Conservation (phyloP, 495 filamentous ascomycete species). For the Staphylotrichum tortipilum region DNA sequence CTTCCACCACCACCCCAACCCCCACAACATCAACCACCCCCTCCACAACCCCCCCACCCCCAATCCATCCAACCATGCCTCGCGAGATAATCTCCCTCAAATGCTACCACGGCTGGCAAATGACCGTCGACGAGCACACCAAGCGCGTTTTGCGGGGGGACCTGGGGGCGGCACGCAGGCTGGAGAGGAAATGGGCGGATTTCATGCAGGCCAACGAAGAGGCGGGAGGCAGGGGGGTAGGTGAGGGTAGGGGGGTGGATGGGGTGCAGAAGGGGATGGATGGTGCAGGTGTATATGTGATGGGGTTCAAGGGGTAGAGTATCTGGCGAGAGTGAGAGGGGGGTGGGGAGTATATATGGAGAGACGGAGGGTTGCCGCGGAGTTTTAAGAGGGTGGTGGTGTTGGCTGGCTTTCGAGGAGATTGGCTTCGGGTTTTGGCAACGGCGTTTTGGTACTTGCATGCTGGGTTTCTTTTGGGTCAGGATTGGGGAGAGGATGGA, state of each 20-base stretch:
- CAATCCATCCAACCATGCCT: not conserved
- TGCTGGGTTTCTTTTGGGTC: no score
- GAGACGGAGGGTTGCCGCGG: no score
- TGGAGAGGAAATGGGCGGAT: constrained; percentile 88
- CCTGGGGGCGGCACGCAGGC: constrained; percentile 53
- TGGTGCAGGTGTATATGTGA: not conserved
- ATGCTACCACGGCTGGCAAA: constrained; percentile 92
- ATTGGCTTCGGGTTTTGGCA: no score
- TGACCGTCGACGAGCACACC: constrained; percentile 85
- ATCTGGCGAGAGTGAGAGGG: no score
- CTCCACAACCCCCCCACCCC: not conserved
- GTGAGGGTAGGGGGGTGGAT: constrained; percentile 5
- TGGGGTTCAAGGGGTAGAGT: no score
- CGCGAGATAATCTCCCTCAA: constrained; percentile 71
- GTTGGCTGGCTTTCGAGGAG: no score
- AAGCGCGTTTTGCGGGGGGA: constrained; percentile 74
- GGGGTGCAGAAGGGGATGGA: constrained; percentile 25
- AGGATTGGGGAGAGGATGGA: no score
- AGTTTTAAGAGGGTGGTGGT: no score
- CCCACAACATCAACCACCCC: not conserved
- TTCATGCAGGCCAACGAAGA: constrained; percentile 91
- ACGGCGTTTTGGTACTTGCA: no score
- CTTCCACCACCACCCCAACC: not conserved
- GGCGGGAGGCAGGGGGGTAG: constrained; percentile 59
- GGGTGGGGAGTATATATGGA: no score